Evolutionary conservation across 148 eudicot genomes (phyloP).

Genomic region (Vaccinium vitisidaea): DNA sequence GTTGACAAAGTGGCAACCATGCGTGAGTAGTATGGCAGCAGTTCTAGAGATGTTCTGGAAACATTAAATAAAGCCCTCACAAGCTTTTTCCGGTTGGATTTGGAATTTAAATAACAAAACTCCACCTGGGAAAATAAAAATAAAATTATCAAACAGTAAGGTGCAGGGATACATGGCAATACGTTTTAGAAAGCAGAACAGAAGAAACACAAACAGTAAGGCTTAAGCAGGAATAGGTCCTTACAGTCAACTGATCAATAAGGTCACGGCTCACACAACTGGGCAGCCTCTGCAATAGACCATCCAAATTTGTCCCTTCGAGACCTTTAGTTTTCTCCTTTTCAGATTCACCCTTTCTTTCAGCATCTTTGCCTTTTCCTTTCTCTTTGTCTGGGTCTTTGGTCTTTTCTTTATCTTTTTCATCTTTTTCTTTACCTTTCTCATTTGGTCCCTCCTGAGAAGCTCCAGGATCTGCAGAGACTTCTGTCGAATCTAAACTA

Average conservation of each 20-base stretch:
- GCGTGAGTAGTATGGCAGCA: constrained; percentile 92
- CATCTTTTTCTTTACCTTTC: constrained; percentile 74
- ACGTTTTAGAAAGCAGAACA: constrained; percentile 2
- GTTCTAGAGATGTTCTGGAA: constrained; percentile 89
- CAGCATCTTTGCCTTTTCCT: constrained; percentile 78
- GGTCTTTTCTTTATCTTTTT: constrained; percentile 59
- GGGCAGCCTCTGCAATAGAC: constrained; percentile 86
- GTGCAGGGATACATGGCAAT: not conserved
- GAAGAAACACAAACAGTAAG: not conserved
- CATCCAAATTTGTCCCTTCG: constrained; percentile 84
- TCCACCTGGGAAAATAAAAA: constrained; percentile 58
- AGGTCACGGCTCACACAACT: constrained; percentile 97
- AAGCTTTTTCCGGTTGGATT: constrained; percentile 87
- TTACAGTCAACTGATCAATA: constrained; percentile 90
- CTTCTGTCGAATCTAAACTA: constrained; percentile 49
- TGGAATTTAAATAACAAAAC: constrained; percentile 90
- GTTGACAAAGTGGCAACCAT: constrained; percentile 94
- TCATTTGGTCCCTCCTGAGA: constrained; percentile 56
- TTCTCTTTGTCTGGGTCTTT: constrained; percentile 78
- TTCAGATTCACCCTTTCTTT: constrained; percentile 67
- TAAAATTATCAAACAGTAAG: constrained; percentile 13
- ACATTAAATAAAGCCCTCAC: constrained; percentile 88
- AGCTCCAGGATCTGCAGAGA: constrained; percentile 50
- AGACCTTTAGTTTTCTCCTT: constrained; percentile 82
- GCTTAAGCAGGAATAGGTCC: constrained; percentile 12